A percentile compares a stretch with the other conserved stretches of the same genome.
phyloP scores from a whole-genome alignment of 371 early-diverging fungal species.

The Syncephalis fuscata region DNA sequence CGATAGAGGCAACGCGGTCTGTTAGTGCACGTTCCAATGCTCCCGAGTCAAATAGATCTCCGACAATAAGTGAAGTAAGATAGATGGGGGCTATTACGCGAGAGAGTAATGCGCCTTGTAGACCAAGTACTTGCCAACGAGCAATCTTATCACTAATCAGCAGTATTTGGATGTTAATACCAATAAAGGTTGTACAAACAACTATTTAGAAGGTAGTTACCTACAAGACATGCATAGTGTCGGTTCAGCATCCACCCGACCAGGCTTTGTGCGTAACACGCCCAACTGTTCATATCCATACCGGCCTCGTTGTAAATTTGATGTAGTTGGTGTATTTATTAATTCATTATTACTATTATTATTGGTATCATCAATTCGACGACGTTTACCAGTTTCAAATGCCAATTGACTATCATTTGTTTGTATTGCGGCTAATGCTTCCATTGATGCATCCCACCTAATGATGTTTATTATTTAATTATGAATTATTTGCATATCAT shows the following conservation, averaged over 20 bases:
- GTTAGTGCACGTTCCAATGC: constrained; percentile 46
- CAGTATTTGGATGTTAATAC: no score
- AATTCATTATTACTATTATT: not conserved
- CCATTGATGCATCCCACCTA: constrained; percentile 71
- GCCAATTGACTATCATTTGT: constrained; percentile 14
- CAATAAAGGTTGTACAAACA: not conserved
- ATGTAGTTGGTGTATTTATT: not conserved
- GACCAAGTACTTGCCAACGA: constrained; percentile 64
- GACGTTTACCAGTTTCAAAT: constrained; percentile 3
- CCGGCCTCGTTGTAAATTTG: constrained; percentile 29
- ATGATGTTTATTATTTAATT: not conserved
- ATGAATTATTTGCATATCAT: not conserved
- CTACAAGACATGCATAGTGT: constrained; percentile 72
- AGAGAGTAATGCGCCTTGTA: constrained; percentile 48
- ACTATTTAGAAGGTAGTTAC: constrained; percentile 10
- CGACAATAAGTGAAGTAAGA: constrained; percentile 36
- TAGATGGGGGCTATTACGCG: constrained; percentile 42
- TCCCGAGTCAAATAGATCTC: constrained; percentile 38
- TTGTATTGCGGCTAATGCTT: constrained; percentile 29
- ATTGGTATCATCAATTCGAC: not conserved
- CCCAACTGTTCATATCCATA: constrained; percentile 29
- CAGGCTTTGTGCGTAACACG: constrained; percentile 65
- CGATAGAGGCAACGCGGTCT: constrained; percentile 12
- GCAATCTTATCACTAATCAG: constrained; percentile 72
- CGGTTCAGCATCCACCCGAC: constrained; percentile 58